phyloP scores from a whole-genome alignment of 2,329 filamentous ascomycete species.

The Sporothrix luriei region DNA sequence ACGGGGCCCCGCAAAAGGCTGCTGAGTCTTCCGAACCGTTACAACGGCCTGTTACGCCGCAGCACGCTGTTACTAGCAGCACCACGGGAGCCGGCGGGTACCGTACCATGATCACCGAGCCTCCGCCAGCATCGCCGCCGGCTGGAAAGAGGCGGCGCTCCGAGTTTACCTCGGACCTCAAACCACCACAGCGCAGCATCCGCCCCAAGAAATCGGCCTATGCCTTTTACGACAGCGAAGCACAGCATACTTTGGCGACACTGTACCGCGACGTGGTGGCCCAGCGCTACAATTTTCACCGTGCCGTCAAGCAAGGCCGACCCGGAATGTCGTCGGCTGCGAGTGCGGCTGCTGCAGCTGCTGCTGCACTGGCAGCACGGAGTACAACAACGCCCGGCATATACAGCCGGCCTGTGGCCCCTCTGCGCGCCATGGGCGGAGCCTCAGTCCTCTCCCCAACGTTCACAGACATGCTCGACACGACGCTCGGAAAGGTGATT shows the following conservation, averaged over 20 bases:
- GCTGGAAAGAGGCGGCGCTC: conserved; percentile 33
- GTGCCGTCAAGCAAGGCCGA: conserved; percentile 29
- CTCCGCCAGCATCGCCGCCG: conserved; percentile 29
- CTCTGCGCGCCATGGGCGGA: neutral
- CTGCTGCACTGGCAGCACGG: neutral
- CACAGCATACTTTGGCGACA: conserved; percentile 22
- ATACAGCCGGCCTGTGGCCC: neutral
- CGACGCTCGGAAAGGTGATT: conserved; percentile 29
- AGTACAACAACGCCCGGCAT: neutral
- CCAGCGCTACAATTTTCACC: conserved; percentile 34
- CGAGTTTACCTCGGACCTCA: conserved; percentile 34
- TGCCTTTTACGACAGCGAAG: conserved; percentile 33
- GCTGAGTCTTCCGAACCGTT: neutral
- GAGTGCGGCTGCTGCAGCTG: conserved; percentile 11
- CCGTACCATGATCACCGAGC: conserved; percentile 45
- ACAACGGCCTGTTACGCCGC: conserved; percentile 14
- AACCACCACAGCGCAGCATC: conserved; percentile 29
- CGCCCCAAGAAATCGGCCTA: conserved; percentile 27
- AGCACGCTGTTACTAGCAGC: conserved; percentile 65
- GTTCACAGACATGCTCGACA: conserved; percentile 33
- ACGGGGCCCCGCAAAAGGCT: neutral
- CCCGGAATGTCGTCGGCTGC: neutral
- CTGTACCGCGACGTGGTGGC: conserved; percentile 34
- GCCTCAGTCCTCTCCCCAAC: conserved; percentile 11
- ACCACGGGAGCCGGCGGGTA: conserved; percentile 44